Base-by-base conservation (phyloP, 2,329 filamentous ascomycete genomes). In the Penicillium aurantiogriseum region DNA sequence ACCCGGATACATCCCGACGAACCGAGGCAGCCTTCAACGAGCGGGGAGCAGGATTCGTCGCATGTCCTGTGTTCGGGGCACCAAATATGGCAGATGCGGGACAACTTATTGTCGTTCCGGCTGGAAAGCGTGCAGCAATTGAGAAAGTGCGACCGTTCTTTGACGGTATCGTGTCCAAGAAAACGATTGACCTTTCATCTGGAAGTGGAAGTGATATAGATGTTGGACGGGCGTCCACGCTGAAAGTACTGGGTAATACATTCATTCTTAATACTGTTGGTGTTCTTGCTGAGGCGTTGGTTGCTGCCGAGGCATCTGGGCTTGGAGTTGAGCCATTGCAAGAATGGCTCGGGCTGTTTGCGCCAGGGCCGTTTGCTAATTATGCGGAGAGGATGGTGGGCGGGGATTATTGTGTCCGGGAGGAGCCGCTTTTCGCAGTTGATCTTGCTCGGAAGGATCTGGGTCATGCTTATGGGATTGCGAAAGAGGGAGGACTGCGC, bases 181-280 rank as follows among this genome's bases (percentile, higher is more conserved):
- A 57, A 15, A 60, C 55, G 5, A 63, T 67, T 42, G 65, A 67
- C 39, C 42, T 67, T 3, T 58, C 65, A 10, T 35, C 43, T 17
- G 63, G 62, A 1, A 56, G 36, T 6, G 82, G 84, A 35, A 83
- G 81, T 1, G 84, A 86, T 62, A 86, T 95, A 58, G 85, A 93
- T 1, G 86, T 87, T 48, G 84, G 88, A 51, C 85, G 85, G 52
- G 87, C 91, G 5, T 83, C 86, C 2, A 83, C 85, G 45, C 79
- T 96, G 47, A 94, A 96, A 76, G 80, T 96, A 21, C 82, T 96
- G 10, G 92, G 92, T 56, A 96, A 96, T 74, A 90, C 89, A 0
- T 92, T 96, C 71, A 83, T 96, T 66, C 72, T 95, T 40, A 89
- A 90, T 77, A 92, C 92, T 83, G 84, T 92, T 25, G 88, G 92